Conservation (phyloP, 2,329 filamentous ascomycete genomes). For the Podosphaera fusca region DNA sequence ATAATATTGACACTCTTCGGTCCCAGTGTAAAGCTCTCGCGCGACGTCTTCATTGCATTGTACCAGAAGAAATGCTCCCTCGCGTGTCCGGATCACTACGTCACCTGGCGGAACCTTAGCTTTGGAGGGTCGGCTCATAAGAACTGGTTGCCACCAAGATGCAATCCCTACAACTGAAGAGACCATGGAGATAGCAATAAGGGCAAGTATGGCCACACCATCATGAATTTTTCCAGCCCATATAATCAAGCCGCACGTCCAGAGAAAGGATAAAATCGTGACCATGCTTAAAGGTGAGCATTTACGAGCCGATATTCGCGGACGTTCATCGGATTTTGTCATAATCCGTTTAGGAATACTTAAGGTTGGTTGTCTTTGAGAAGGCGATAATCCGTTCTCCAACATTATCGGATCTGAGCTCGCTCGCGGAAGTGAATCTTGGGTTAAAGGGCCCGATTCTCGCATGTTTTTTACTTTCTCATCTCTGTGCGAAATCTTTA, state of each 20-base stretch:
- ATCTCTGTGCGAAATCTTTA: constrained; percentile 23
- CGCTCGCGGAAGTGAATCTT: neutral
- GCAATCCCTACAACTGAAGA: constrained; percentile 32
- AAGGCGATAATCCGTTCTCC: neutral
- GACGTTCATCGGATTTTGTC: constrained; percentile 15
- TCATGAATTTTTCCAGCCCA: constrained; percentile 22
- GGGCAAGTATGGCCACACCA: constrained; percentile 27
- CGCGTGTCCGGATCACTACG: constrained; percentile 36
- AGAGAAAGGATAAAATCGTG: constrained; percentile 25
- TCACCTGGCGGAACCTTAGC: constrained; percentile 27
- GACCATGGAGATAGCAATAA: constrained; percentile 27
- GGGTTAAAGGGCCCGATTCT: neutral
- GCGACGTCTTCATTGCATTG: constrained; percentile 34
- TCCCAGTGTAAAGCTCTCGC: constrained; percentile 37
- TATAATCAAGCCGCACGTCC: constrained; percentile 25
- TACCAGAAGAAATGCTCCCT: constrained; percentile 34
- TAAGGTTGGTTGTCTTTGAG: constrained; percentile 4
- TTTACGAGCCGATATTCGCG: constrained; percentile 24
- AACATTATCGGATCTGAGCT: neutral
- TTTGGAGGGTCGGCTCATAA: constrained; percentile 26
- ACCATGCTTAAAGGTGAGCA: constrained; percentile 31
- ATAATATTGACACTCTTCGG: constrained; percentile 33
- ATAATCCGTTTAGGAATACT: constrained; percentile 6
- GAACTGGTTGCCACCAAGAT: constrained; percentile 31
- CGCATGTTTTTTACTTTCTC: neutral